phyloP scores from a whole-genome alignment of 1,284 basidiomycete genomes.

The Meira miltonrushii region DNA sequence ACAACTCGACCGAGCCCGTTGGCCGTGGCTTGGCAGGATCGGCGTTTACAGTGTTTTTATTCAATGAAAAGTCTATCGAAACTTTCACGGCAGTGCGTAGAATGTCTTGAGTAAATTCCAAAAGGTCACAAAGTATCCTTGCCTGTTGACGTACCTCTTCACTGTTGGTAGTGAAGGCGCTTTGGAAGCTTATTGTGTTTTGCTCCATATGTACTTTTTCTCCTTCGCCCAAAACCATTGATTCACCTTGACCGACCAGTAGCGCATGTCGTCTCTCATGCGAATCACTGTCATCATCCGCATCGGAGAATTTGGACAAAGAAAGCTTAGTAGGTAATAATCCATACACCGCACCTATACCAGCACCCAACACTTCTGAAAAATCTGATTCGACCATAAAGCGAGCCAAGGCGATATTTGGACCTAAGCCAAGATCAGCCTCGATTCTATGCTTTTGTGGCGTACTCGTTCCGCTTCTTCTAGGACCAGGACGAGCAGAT shows the following conservation, averaged over 20 bases:
- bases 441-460: neutral
- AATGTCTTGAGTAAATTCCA: constrained; percentile 89
- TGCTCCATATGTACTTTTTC: constrained; percentile 55
- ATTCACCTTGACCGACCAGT: constrained; percentile 54
- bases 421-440: neutral
- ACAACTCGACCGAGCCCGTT: constrained; percentile 19
- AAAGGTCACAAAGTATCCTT: constrained; percentile 70
- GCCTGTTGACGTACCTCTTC: constrained; percentile 4
- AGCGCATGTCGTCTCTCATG: neutral
- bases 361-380: constrained; percentile 89
- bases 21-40: neutral
- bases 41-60: constrained; percentile 3
- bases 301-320: constrained; percentile 15
- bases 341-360: constrained; percentile 87
- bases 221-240: constrained; percentile 59
- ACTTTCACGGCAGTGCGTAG: constrained; percentile 12
- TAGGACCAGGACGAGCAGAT: neutral
- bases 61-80: neutral
- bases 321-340: constrained; percentile 78
- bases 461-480: neutral
- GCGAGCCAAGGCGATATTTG: constrained; percentile 66
- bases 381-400: constrained; percentile 94
- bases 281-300: neutral
- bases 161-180: constrained; percentile 19
- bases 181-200: too few relatives aligned